A percentile compares a stretch with the other conserved stretches of the same genome.
Evolutionary conservation across 495 filamentous ascomycete species (phyloP).

Genomic region (Penicillium turbatum): DNA sequence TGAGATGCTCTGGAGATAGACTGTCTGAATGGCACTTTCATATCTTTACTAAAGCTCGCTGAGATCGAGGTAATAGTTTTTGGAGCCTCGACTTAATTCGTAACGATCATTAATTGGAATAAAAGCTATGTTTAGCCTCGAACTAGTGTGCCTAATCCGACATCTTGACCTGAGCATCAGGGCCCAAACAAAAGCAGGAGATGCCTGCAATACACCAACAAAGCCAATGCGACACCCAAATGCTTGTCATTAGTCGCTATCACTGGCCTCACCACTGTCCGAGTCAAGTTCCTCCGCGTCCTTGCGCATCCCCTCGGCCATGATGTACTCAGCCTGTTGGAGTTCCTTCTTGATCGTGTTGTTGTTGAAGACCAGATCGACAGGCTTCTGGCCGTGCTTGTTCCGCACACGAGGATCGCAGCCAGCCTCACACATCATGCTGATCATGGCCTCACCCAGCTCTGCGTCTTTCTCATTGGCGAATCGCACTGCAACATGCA

Average conservation of each 20-base stretch:
- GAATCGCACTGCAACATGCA: conserved; percentile 83
- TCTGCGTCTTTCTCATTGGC: conserved; percentile 66
- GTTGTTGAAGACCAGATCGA: conserved; percentile 52
- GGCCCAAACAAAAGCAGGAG: not conserved
- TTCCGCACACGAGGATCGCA: conserved; percentile 60
- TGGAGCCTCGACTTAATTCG: conserved; percentile 1
- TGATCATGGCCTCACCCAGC: conserved; percentile 65
- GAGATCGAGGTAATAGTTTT: not conserved
- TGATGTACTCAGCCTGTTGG: conserved; percentile 71
- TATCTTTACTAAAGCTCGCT: not conserved
- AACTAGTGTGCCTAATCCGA: not conserved
- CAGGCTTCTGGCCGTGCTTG: conserved; percentile 44
- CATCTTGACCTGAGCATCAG: not conserved
- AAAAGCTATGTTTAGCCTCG: conserved; percentile 1
- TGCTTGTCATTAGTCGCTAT: conserved; percentile 37
- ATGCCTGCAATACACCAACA: not conserved
- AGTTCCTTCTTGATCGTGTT: conserved; percentile 60
- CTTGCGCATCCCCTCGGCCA: conserved; percentile 40
- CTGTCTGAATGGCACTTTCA: not conserved
- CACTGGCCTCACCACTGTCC: conserved; percentile 36
- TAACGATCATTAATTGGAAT: conserved; percentile 10
- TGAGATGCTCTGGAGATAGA: conserved; percentile 12
- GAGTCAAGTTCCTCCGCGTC: conserved; percentile 26
- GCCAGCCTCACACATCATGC: conserved; percentile 92
- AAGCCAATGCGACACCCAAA: not conserved